Percentiles rank a stretch among this genome's conserved stretches.
Evolutionary conservation across 2,329 filamentous ascomycete genomes (phyloP).

Genomic region (Calonectria pseudoturangicola): DNA sequence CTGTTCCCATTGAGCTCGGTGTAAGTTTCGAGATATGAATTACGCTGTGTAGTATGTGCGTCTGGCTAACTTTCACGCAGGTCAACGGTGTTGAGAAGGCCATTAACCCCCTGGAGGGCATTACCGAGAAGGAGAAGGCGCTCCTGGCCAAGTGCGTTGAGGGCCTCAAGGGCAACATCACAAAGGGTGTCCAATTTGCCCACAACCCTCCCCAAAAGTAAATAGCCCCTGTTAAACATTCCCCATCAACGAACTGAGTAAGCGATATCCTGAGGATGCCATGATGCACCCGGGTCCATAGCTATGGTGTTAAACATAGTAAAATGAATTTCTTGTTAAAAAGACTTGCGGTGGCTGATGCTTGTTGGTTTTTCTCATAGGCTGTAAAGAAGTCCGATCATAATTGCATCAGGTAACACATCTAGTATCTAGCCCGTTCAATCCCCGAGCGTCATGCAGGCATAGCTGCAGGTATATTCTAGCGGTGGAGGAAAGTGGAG

Average conservation of each 20-base stretch:
- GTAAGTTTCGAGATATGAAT: conserved; percentile 73
- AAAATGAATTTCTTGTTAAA: conserved; percentile 55
- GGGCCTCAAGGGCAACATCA: conserved; percentile 93
- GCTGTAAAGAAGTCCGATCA: conserved; percentile 58
- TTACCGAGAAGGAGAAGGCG: conserved; percentile 92
- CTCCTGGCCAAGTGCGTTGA: conserved; percentile 85
- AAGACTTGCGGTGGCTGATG: conserved; percentile 61
- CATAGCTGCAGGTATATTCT: conserved; percentile 48
- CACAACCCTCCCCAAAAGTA: conserved; percentile 93
- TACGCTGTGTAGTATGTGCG: conserved; percentile 34
- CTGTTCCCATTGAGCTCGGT: conserved; percentile 94
- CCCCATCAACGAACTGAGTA: conserved; percentile 49
- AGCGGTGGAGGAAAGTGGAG: conserved; percentile 18
- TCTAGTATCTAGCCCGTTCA: conserved; percentile 42
- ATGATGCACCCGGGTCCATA: conserved; percentile 56
- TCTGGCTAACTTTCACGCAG: conserved; percentile 68
- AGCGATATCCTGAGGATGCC: conserved; percentile 54
- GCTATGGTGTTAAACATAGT: conserved; percentile 61
- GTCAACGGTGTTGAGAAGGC: conserved; percentile 90
- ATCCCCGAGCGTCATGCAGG: conserved; percentile 39
- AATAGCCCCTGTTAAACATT: conserved; percentile 61
- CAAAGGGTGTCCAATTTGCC: conserved; percentile 93
- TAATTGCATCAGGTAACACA: conserved; percentile 46
- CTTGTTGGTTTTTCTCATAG: conserved; percentile 57
- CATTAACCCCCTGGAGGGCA: conserved; percentile 83